Evolutionary conservation across 75 land plant genomes (phyloP).

Genomic region (Pinus taeda): DNA sequence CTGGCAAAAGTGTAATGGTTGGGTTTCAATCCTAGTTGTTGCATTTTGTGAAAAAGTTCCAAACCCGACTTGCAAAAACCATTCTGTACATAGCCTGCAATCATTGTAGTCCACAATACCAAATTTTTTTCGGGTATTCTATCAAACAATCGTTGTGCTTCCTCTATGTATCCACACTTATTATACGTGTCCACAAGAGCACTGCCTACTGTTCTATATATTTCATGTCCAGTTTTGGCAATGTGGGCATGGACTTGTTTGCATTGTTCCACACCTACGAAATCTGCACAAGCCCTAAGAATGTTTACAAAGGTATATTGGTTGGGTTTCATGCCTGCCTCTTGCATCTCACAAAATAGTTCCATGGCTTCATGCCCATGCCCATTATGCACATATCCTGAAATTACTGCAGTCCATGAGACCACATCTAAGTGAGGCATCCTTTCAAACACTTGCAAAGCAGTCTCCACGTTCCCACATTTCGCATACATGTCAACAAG

Average conservation of each 20-base stretch:
- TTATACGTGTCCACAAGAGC: constrained; percentile 30
- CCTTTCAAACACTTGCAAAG: constrained; percentile 10
- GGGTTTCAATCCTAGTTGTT: constrained; percentile 10
- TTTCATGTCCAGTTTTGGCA: constrained; percentile 13
- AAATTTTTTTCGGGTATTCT: constrained; percentile 25
- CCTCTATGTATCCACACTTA: constrained; percentile 33
- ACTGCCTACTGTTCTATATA: constrained; percentile 16
- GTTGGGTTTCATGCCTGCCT: constrained; percentile 10
- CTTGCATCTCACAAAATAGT: constrained; percentile 23
- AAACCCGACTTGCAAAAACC: constrained; percentile 14
- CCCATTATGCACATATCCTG: constrained; percentile 17
- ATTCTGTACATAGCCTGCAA: constrained; percentile 26
- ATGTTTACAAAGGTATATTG: constrained; percentile 10
- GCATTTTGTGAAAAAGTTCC: constrained; percentile 18
- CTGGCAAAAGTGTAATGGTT: constrained; percentile 12
- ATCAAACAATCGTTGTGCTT: constrained; percentile 19
- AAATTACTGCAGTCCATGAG: constrained; percentile 19
- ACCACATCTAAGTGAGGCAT: constrained; percentile 18
- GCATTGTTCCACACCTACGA: constrained; percentile 4
- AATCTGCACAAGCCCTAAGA: constrained; percentile 12
- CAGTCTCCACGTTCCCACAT: constrained; percentile 23
- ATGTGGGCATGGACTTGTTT: constrained; percentile 13
- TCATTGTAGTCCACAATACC: constrained; percentile 49
- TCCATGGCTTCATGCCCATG: constrained; percentile 11
- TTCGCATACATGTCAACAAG: constrained; percentile 37